Conservation (phyloP, 192 early-diverging fungal genomes). For the Phlyctochytrium bullatum region DNA sequence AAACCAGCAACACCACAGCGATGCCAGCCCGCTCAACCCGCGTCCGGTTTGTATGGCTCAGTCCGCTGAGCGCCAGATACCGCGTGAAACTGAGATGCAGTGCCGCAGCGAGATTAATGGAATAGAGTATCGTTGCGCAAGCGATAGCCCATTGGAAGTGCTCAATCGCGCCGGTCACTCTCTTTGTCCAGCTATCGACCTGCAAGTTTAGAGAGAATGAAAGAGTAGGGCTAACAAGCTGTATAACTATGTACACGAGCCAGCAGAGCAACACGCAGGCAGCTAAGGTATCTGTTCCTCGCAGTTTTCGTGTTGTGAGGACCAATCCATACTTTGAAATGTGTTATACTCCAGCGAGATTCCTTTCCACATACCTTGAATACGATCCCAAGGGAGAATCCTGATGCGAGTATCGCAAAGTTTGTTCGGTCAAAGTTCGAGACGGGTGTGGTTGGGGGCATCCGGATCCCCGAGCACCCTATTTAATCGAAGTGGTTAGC, state of each 20-base stretch:
- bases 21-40: not conserved
- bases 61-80: not conserved
- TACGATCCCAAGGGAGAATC: not conserved
- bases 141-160: constrained; percentile 11
- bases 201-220: too few species aligned
- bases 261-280: not conserved
- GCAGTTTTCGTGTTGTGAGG: not conserved
- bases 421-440: not conserved
- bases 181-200: not conserved
- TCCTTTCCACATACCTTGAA: not conserved
- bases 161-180: not conserved
- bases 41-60: not conserved
- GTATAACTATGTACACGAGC: not conserved
- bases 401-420: not conserved
- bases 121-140: constrained; percentile 8
- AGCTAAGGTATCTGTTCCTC: not conserved
- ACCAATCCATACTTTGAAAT: not conserved
- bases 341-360: not conserved
- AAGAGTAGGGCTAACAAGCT: too few species aligned
- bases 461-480: too few species aligned
- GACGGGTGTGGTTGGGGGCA: not conserved
- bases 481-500: too few species aligned
- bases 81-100: constrained; percentile 1
- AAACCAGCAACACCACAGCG: not conserved
- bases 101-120: constrained; percentile 2